Evolutionary conservation across 345 rosid genomes (phyloP).

Genomic region (Combretum micranthum): DNA sequence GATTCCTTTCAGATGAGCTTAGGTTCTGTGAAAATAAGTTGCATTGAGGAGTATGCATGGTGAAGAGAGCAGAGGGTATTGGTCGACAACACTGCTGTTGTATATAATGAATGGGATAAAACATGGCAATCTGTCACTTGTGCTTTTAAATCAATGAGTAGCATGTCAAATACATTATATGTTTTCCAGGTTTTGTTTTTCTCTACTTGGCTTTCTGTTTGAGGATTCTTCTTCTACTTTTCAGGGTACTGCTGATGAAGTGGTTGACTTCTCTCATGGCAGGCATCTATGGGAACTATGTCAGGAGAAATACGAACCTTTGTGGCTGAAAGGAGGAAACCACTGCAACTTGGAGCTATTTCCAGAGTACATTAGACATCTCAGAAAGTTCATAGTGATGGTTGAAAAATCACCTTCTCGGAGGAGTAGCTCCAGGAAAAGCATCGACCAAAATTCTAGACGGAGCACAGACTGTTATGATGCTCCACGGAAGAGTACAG

Average conservation of each 20-base stretch:
- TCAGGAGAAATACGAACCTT: conserved; percentile 86
- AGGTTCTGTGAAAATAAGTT: no score
- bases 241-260: conserved; percentile 93
- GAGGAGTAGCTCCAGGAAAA: conserved; percentile 56
- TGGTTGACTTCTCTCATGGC: conserved; percentile 89
- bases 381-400: conserved; percentile 73
- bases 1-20: no score
- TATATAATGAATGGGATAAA: no score
- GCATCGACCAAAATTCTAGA: conserved; percentile 55
- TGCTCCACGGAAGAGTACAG: conserved; percentile 67
- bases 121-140: no score
- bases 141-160: no score
- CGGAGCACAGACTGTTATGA: conserved; percentile 47
- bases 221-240: conserved; percentile 6
- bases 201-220: background rate
- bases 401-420: conserved; percentile 71
- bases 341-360: conserved; percentile 81
- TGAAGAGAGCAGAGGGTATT: no score
- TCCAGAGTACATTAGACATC: conserved; percentile 85
- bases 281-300: conserved; percentile 96
- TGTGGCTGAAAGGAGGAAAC: conserved; percentile 89
- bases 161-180: no score
- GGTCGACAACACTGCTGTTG: no score
- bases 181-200: no score
- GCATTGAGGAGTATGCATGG: no score